Evolutionary conservation across 768 basidiomycete genomes (phyloP).

Genomic region (Mycena maculata): DNA sequence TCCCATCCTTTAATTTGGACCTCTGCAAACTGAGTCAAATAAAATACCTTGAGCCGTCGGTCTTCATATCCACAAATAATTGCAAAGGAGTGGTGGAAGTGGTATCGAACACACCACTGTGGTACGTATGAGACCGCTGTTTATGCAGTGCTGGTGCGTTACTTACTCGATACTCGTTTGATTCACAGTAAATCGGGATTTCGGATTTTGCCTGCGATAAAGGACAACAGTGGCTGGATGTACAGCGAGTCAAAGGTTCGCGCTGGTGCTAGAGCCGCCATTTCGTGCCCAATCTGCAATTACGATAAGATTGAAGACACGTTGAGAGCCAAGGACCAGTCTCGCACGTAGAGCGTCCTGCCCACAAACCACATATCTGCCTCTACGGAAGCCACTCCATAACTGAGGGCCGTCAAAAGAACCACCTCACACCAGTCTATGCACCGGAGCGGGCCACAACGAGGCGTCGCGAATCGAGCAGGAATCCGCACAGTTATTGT

Average conservation of each 20-base stretch:
- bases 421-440: slow-evolving; percentile 66
- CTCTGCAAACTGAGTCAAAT: slow-evolving; percentile 24
- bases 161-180: slow-evolving; percentile 55
- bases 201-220: slow-evolving; percentile 57
- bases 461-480: neutral
- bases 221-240: slow-evolving; percentile 56
- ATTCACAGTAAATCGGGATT: slow-evolving; percentile 53
- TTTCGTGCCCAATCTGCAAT: slow-evolving; percentile 59
- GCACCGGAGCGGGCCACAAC: neutral
- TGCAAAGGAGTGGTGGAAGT: slow-evolving; percentile 55
- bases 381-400: slow-evolving; percentile 63
- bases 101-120: slow-evolving; percentile 64
- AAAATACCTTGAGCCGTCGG: slow-evolving; percentile 56
- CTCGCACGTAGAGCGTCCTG: slow-evolving; percentile 56
- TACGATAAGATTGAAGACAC: neutral
- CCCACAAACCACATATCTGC: slow-evolving; percentile 64
- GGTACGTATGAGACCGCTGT: neutral
- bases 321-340: too few species aligned
- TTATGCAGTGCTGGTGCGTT: neutral
- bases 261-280: slow-evolving; percentile 52
- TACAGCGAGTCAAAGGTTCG: slow-evolving; percentile 63
- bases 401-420: slow-evolving; percentile 58
- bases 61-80: slow-evolving; percentile 65
- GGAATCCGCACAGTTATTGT: slow-evolving; percentile 62
- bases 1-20: neutral